phyloP scores from a whole-genome alignment of 2,329 filamentous ascomycete species.

The Neonectria magnoliae region DNA sequence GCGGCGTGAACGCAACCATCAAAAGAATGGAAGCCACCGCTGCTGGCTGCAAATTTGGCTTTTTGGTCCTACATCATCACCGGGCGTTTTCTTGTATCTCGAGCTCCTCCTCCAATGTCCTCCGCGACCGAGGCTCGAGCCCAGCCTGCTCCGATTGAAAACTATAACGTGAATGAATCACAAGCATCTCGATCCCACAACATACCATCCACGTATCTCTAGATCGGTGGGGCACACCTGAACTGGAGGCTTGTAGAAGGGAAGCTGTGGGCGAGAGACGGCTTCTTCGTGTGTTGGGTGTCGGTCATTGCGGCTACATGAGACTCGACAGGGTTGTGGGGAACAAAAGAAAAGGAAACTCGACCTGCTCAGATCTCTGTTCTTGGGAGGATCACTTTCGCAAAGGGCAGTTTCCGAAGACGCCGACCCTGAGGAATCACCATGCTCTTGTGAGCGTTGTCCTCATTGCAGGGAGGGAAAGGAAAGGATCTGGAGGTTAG shows the following conservation, averaged over 20 bases:
- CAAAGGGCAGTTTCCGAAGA: constrained; percentile 26
- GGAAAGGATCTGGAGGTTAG: not conserved
- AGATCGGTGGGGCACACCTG: not conserved
- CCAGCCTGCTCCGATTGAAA: constrained; percentile 64
- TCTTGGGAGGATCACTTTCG: constrained; percentile 49
- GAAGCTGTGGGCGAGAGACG: constrained; percentile 17
- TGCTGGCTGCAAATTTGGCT: constrained; percentile 68
- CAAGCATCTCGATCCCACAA: constrained; percentile 29
- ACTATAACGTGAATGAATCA: constrained; percentile 56
- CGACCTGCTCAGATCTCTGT: constrained; percentile 62
- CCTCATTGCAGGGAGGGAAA: constrained; percentile 36
- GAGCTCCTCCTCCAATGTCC: not conserved
- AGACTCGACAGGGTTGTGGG: constrained; percentile 18
- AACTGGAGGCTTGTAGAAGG: not conserved
- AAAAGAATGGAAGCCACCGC: constrained; percentile 37
- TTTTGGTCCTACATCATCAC: constrained; percentile 66
- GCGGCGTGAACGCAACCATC: constrained; percentile 32
- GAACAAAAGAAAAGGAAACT: constrained; percentile 11
- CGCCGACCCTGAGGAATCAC: constrained; percentile 31
- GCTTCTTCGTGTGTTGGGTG: constrained; percentile 36
- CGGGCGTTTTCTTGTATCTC: constrained; percentile 45
- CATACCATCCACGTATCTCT: not conserved
- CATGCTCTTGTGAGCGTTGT: constrained; percentile 40
- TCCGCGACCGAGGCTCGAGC: constrained; percentile 6
- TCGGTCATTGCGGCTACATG: constrained; percentile 51